phyloP scores from a whole-genome alignment of 805 yeast genomes.

The Martiniozyma abietophila region DNA sequence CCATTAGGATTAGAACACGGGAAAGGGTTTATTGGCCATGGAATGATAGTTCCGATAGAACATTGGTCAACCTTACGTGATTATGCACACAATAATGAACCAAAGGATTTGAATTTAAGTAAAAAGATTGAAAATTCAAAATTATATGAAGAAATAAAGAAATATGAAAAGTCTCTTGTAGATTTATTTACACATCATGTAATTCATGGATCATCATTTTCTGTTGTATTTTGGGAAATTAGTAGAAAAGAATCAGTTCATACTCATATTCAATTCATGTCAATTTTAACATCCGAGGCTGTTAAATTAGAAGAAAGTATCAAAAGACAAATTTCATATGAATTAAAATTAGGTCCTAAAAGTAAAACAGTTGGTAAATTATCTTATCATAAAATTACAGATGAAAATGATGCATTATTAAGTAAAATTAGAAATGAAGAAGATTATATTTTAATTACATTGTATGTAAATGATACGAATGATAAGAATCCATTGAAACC shows the following conservation, averaged over 20 bases:
- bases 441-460: constrained; percentile 8
- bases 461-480: constrained; percentile 21
- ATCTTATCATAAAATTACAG: no score
- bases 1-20: constrained; percentile 52
- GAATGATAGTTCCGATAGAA: constrained; percentile 67
- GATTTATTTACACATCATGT: constrained; percentile 32
- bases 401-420: no score
- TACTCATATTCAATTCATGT: constrained; percentile 67
- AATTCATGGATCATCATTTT: constrained; percentile 28
- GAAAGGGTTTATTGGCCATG: constrained; percentile 66
- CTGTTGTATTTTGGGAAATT: constrained; percentile 61
- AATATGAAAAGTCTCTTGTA: constrained; percentile 39
- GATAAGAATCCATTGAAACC: constrained; percentile 14
- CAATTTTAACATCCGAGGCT: constrained; percentile 33
- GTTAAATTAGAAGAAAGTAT: constrained; percentile 35
- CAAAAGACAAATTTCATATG: constrained; percentile 32
- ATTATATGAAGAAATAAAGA: constrained; percentile 34
- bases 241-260: constrained; percentile 59
- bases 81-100: constrained; percentile 20
- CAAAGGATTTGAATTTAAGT: no score
- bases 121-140: constrained; percentile 25
- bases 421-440: no score
- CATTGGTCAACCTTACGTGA: constrained; percentile 43
- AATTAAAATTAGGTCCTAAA: constrained; percentile 39
- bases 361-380: no score